These are phyloP conservation scores for Medicago lupulina DNA, from an alignment of 306 rosid genomes.

Conservation along the genomic window DNA sequence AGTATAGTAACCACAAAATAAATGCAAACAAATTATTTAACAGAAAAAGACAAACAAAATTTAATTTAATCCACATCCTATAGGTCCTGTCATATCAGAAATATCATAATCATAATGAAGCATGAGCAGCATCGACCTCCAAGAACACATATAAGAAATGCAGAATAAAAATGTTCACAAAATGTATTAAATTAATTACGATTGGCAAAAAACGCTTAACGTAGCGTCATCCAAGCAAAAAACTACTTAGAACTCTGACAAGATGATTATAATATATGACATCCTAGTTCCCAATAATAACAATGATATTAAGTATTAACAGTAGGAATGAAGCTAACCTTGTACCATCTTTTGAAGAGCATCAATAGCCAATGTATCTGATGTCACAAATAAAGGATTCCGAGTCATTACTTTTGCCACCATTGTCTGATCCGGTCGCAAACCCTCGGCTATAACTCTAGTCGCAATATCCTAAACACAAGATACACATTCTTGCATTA, in stretches of 20 bases:
- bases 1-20: neutral
- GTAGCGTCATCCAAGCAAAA: neutral
- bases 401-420: slow-evolving; percentile 91
- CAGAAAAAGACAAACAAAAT: too few relatives aligned
- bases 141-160: neutral
- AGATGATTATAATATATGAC: neutral
- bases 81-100: neutral
- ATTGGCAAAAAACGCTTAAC: slow-evolving; percentile 1
- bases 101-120: neutral
- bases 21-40: slow-evolving; percentile 3
- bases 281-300: slow-evolving; percentile 2
- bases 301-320: neutral
- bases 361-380: slow-evolving; percentile 82
- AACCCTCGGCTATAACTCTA: slow-evolving; percentile 91
- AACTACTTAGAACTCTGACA: neutral
- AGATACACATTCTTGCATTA: slow-evolving; percentile 34
- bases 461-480: slow-evolving; percentile 73
- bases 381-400: slow-evolving; percentile 79
- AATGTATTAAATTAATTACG: neutral
- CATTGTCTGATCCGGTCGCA: slow-evolving; percentile 83
- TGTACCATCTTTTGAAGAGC: slow-evolving; percentile 96
- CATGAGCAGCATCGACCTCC: too few relatives aligned
- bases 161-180: slow-evolving; percentile 22
- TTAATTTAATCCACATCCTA: too few relatives aligned
- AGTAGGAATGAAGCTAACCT: slow-evolving; percentile 54